These are phyloP conservation scores for Phytophthora multivora DNA, from an alignment of 352 stramenopile genomes.

Conservation along the genomic window DNA sequence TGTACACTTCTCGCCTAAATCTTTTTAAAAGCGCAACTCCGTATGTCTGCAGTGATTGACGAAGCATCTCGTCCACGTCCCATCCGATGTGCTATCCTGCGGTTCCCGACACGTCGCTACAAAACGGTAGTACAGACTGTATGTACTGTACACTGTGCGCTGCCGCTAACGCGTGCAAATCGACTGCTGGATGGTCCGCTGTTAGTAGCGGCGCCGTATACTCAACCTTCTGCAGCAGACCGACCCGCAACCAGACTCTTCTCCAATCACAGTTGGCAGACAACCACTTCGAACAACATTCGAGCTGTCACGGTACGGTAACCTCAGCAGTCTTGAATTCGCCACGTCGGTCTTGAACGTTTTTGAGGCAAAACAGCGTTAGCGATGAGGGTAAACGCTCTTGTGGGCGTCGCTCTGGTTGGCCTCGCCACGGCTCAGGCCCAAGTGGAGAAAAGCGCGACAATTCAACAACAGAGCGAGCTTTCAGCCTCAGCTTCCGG, in stretches of 20 bases:
- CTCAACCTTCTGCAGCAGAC: too few relatives aligned
- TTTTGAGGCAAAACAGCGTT: neutral
- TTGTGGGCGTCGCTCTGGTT: neutral
- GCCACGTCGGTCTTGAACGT: neutral
- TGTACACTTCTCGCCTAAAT: too few relatives aligned
- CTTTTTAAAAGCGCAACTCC: too few relatives aligned
- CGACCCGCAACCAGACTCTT: too few relatives aligned
- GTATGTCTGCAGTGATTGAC: neutral
- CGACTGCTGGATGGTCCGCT: too few relatives aligned
- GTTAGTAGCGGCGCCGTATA: too few relatives aligned
- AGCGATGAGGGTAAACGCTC: constrained; percentile 1
- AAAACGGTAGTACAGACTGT: too few relatives aligned
- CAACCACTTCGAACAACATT: too few relatives aligned
- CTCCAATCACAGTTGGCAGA: too few relatives aligned
- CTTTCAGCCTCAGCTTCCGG: neutral
- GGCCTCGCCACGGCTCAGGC: neutral
- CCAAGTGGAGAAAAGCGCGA: neutral
- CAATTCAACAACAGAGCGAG: neutral
- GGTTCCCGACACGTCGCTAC: neutral
- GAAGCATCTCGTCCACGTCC: neutral
- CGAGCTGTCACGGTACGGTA: too few relatives aligned
- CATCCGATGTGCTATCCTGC: neutral
- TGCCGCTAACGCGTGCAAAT: too few relatives aligned
- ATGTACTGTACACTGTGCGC: too few relatives aligned
- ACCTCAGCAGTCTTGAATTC: neutral